Base-by-base conservation (phyloP, 495 filamentous ascomycete species). In the Corynascus novoguineensis region DNA sequence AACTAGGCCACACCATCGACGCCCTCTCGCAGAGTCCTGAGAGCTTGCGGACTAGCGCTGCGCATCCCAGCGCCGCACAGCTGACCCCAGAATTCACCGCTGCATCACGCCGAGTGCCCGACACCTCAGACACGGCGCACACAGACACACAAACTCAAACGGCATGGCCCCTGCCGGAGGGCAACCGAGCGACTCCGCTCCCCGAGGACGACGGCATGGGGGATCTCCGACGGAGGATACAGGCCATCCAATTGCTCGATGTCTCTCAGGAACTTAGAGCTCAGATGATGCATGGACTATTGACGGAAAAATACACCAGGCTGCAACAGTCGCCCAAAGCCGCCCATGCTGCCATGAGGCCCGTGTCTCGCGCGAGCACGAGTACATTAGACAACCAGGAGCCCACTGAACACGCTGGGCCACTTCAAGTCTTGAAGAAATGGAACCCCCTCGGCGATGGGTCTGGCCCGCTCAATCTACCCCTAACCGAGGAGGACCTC, bases 141-240 rank as follows among this genome's bases (percentile, higher is more conserved):
- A 29, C 37, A 22, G 29, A 5, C 47, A 11, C 27, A 2, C 37
- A 12, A 12, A 5, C 47, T 4, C 37, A 12, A 12, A 5, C 47
- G 27, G 41, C 42, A 55, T 60, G 59, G 62, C 21, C 55, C 8
- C 35, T 44, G 19, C 45, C 42, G 15, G 58, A 55, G 15, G 32
- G 15, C 8, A 42, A 32, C 9, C 21, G 31, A 40, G 53, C 32
- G 11, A 29, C 52, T 7, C 62, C 67, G 21, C 73, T 98, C 47
- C 95, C 93, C 0, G 93, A 86, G 62, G 90, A 99, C 69, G 93
- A 99, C 77, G 93, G 93, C 29, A 96, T 95, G 88, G 77, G 83
- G 8, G 70, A 73, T 50, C 71, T 97, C 55, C 77, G 93, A 53
- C 80, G 76, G 58, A 85, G 84, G 68, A 92, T 99, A 57, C 79